Conservation (phyloP, 2,329 filamentous ascomycete species). For the Periconia sp. region DNA sequence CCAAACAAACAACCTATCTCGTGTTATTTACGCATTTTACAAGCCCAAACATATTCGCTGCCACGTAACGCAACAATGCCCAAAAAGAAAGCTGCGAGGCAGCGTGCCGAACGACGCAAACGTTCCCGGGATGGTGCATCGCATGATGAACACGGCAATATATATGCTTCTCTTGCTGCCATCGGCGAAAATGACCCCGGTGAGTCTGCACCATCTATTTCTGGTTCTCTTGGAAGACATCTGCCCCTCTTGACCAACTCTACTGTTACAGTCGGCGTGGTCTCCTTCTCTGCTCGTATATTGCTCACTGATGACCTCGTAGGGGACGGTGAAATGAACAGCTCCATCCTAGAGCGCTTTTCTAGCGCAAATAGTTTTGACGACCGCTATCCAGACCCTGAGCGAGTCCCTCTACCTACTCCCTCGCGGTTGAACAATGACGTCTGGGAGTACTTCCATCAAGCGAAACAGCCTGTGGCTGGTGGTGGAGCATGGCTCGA, state of each 20-base stretch:
- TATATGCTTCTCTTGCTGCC: background rate
- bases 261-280: background rate
- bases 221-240: background rate
- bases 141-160: background rate
- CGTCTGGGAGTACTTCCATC: conserved; percentile 33
- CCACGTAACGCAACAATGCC: background rate
- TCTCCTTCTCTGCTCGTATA: background rate
- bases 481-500: conserved; percentile 31
- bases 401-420: conserved; percentile 18
- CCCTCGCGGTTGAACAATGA: conserved; percentile 26
- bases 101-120: background rate
- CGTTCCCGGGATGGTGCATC: too few relatives aligned
- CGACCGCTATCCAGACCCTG: conserved; percentile 11
- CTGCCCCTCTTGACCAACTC: background rate
- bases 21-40: background rate
- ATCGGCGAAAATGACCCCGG: background rate
- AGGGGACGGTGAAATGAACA: conserved; percentile 20
- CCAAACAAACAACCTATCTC: too few relatives aligned
- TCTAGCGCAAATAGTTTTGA: background rate
- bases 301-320: background rate
- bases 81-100: background rate
- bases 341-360: conserved; percentile 22
- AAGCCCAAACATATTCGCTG: too few relatives aligned
- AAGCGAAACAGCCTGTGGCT: conserved; percentile 18
- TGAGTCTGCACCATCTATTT: background rate